Conservation (phyloP, 2,329 filamentous ascomycete species). For the Fusarium ambrosium region DNA sequence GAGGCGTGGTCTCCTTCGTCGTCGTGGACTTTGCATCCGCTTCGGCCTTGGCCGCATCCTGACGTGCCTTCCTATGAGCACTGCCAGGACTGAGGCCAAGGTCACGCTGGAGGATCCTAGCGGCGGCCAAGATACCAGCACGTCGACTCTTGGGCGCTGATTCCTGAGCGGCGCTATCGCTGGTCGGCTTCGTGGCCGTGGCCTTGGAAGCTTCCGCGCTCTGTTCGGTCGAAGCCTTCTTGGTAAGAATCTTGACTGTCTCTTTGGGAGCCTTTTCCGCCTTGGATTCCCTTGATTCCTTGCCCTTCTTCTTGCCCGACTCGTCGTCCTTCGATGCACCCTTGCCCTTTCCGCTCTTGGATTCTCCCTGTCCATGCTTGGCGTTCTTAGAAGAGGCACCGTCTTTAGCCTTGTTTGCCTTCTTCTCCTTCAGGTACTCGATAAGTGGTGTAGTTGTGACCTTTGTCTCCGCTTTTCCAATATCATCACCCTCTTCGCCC, state of each 20-base stretch:
- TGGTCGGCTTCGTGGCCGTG: slow-evolving; percentile 53
- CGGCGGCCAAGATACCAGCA: slow-evolving; percentile 73
- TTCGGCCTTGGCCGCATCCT: slow-evolving; percentile 70
- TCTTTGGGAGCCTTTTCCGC: slow-evolving; percentile 67
- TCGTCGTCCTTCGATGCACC: slow-evolving; percentile 61
- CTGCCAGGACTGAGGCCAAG: slow-evolving; percentile 74
- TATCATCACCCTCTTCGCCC: slow-evolving; percentile 57
- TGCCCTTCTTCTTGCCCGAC: slow-evolving; percentile 72
- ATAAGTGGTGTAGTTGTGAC: slow-evolving; percentile 89
- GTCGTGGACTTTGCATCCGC: slow-evolving; percentile 58
- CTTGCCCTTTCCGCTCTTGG: slow-evolving; percentile 64
- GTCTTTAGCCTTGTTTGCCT: slow-evolving; percentile 79
- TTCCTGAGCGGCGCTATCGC: slow-evolving; percentile 50
- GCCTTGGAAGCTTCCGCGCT: slow-evolving; percentile 62
- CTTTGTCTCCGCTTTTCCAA: slow-evolving; percentile 67
- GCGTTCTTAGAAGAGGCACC: slow-evolving; percentile 56
- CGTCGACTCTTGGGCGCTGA: slow-evolving; percentile 66
- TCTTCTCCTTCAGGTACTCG: slow-evolving; percentile 92
- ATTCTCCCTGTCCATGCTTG: slow-evolving; percentile 71
- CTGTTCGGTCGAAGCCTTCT: slow-evolving; percentile 67
- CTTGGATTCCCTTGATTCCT: slow-evolving; percentile 72
- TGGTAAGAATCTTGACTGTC: slow-evolving; percentile 73
- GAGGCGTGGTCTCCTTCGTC: slow-evolving; percentile 49
- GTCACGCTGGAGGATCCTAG: slow-evolving; percentile 75
- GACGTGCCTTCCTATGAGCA: slow-evolving; percentile 71